These are phyloP conservation scores for Mycocentrospora acerina DNA, from an alignment of 2,329 filamentous ascomycete genomes.

Conservation along the genomic window DNA sequence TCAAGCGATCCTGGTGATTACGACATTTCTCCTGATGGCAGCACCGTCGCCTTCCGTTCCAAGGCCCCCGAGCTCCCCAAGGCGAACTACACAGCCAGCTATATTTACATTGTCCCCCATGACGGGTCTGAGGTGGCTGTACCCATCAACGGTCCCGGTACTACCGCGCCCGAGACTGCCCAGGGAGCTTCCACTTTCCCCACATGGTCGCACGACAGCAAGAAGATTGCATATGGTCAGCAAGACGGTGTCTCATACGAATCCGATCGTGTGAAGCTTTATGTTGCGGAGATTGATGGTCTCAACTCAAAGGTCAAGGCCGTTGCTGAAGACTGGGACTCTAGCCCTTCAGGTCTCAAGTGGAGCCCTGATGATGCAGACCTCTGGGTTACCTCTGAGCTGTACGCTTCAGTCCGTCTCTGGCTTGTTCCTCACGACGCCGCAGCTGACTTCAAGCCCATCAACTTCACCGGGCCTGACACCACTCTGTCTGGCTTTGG, in stretches of 20 bases:
- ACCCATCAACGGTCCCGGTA: slow-evolving; percentile 35
- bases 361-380: slow-evolving; percentile 35
- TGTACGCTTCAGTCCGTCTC: slow-evolving; percentile 45
- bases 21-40: slow-evolving; percentile 66
- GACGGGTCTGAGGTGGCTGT: slow-evolving; percentile 55
- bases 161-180: slow-evolving; percentile 36
- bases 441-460: slow-evolving; percentile 49
- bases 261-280: slow-evolving; percentile 66
- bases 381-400: slow-evolving; percentile 36
- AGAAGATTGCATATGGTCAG: slow-evolving; percentile 75
- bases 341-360: slow-evolving; percentile 25
- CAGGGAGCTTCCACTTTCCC: slow-evolving; percentile 68
- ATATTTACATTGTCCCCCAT: slow-evolving; percentile 74
- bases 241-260: slow-evolving; percentile 68
- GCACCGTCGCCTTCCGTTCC: slow-evolving; percentile 68
- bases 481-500: slow-evolving; percentile 44
- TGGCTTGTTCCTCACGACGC: slow-evolving; percentile 63
- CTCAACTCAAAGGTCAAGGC: slow-evolving; percentile 25
- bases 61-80: slow-evolving; percentile 72
- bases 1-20: slow-evolving; percentile 80
- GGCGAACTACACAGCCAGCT: slow-evolving; percentile 77
- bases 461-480: slow-evolving; percentile 48
- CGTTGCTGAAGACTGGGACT: slow-evolving; percentile 39
- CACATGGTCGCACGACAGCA: slow-evolving; percentile 72
- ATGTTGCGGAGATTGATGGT: slow-evolving; percentile 37